These are phyloP conservation scores for Eucalyptus cloeziana DNA, from an alignment of 345 rosid genomes.

Conservation along the genomic window DNA sequence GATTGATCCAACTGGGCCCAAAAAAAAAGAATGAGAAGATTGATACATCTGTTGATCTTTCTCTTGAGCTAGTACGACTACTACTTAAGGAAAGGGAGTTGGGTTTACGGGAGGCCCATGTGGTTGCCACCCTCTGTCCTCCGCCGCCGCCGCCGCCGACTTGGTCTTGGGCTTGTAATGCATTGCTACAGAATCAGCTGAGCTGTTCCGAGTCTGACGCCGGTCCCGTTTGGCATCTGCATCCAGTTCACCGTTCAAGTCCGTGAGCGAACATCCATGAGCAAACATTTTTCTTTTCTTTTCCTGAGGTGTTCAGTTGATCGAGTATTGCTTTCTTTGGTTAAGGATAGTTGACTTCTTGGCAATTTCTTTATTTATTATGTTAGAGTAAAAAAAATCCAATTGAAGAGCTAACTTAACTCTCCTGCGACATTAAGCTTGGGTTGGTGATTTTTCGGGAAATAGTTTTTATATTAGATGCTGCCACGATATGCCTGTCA, in stretches of 20 bases:
- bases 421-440: background rate
- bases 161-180: conserved; percentile 10
- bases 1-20: background rate
- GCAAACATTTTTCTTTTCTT: background rate
- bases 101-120: background rate
- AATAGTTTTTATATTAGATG: background rate
- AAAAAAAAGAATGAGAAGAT: background rate
- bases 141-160: background rate
- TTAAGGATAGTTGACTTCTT: background rate
- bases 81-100: background rate
- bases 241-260: background rate
- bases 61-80: background rate
- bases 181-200: conserved; percentile 29
- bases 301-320: background rate
- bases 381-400: background rate
- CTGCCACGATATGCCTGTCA: background rate
- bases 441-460: background rate
- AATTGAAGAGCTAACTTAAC: background rate
- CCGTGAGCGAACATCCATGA: background rate
- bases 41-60: background rate
- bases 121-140: background rate
- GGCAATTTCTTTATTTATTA: background rate
- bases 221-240: conserved; percentile 42
- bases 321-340: background rate
- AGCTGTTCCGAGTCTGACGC: conserved; percentile 25